Percentiles rank a stretch among this genome's conserved stretches.
phyloP scores from a whole-genome alignment of 192 early-diverging fungal genomes.

The Coemansia sp. region DNA sequence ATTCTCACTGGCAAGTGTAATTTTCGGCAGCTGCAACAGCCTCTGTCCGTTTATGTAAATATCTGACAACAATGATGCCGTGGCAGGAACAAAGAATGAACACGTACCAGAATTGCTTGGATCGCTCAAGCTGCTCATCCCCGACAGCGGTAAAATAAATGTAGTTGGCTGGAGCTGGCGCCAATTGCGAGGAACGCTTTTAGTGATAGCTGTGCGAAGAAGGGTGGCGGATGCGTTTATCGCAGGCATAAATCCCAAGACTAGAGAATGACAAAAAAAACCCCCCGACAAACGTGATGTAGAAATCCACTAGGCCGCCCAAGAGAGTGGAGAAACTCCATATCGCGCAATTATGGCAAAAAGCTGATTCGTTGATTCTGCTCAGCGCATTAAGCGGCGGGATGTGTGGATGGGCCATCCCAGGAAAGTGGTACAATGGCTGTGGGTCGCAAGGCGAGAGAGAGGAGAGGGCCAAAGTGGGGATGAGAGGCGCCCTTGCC shows the following conservation, averaged over 20 bases:
- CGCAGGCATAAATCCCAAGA: neutral
- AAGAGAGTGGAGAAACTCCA: no score
- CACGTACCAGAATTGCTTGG: neutral
- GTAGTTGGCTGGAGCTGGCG: neutral
- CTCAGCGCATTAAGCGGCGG: no score
- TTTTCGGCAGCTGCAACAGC: neutral
- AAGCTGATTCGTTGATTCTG: neutral
- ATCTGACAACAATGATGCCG: neutral
- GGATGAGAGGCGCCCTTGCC: neutral
- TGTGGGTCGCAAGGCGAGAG: no score
- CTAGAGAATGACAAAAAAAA: neutral
- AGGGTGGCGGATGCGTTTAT: neutral
- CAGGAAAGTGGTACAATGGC: no score
- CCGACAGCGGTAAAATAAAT: neutral
- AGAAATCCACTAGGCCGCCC: no score
- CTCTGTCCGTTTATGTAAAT: neutral
- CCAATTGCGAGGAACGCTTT: neutral
- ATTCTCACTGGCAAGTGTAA: neutral
- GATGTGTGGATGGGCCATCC: no score
- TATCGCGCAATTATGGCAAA: neutral
- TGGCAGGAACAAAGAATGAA: neutral
- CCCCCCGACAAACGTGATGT: neutral
- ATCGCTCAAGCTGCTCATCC: constrained; percentile 6
- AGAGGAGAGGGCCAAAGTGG: no score
- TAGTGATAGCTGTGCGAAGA: neutral